Base-by-base conservation (phyloP, 805 yeast genomes). In the Candida loeiensis region DNA sequence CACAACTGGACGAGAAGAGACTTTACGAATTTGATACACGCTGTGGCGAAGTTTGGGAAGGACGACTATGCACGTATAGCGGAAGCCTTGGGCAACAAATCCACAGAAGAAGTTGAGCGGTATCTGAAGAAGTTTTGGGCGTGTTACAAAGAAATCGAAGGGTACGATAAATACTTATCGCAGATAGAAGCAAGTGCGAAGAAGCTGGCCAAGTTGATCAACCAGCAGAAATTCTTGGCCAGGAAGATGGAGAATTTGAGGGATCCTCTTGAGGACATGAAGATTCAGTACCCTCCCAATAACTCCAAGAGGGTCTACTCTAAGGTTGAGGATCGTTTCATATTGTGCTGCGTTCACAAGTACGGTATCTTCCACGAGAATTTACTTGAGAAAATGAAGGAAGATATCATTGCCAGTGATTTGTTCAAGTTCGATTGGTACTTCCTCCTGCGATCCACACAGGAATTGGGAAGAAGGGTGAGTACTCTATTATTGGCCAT, bases 231-330 rank as follows among this genome's bases (percentile, higher is more conserved):
- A 37, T 61, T 82, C 7, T 62, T 85, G 26, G 69, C 68, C 2
- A 61, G 58, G 22, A 83, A 83, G 49, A 61, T 84, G 47, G 69
- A 69, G 34, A 74, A 69, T 40, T 66, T 71, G 30, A 65, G 67
- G n/a, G 76, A 73, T 42, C 89, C 90, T 0, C 55, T 83, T 16
- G 79, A 79, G 33, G 80, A 82, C 31, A 61, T 85, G 58, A 62
- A 61, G 3, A 79, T 85, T 17, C 83, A 77, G 40, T 85, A 83
- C 45, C 91, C 93, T 0, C 90, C 90, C n/a, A 85, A 84, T 54
- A 85, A 83, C 55, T 83, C 93, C 9, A 83, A 85, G 53, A 65
- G 89, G 49, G 72, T 83, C 6, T 85, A 82, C 51, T 78, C 85
- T 6, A 76, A 77, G 22, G 58, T 73, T 0, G 95, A 85, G 54